phyloP scores from a whole-genome alignment of 225 moss, liverwort and hornwort genomes.

The Bryoerythrophyllum caledonicum region DNA sequence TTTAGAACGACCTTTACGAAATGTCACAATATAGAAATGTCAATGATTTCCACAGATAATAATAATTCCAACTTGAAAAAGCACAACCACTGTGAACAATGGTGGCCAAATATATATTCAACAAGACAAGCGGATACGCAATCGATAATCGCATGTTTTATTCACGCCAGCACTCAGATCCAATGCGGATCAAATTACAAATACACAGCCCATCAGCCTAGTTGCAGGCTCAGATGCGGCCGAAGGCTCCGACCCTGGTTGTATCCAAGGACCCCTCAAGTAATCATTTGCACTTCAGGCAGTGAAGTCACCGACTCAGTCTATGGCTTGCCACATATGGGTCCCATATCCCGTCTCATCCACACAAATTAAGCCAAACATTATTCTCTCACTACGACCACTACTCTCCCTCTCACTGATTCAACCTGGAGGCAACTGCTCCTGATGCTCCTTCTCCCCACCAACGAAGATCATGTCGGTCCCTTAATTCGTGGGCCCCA shows the following conservation, averaged over 20 bases:
- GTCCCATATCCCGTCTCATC: background rate
- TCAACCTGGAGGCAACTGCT: background rate
- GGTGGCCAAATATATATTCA: no score
- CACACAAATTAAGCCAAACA: background rate
- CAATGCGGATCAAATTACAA: background rate
- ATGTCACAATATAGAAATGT: no score
- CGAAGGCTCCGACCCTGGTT: constrained; percentile 2
- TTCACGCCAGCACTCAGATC: background rate
- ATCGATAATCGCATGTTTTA: background rate
- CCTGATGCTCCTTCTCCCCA: background rate
- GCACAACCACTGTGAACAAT: no score
- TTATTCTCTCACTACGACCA: background rate
- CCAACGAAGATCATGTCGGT: no score
- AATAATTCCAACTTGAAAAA: no score
- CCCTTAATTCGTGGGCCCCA: no score
- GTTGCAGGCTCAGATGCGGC: background rate
- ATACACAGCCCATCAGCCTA: background rate
- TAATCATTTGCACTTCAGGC: background rate
- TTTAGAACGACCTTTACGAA: no score
- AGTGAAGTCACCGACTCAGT: background rate
- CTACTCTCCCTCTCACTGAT: no score
- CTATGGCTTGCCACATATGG: background rate
- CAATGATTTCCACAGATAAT: no score
- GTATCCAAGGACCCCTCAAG: background rate
- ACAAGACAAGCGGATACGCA: background rate